Evolutionary conservation across 2,329 filamentous ascomycete genomes (phyloP), one percentile per base, ranked within the genome.

Genomic region (Claviceps sp.): DNA sequence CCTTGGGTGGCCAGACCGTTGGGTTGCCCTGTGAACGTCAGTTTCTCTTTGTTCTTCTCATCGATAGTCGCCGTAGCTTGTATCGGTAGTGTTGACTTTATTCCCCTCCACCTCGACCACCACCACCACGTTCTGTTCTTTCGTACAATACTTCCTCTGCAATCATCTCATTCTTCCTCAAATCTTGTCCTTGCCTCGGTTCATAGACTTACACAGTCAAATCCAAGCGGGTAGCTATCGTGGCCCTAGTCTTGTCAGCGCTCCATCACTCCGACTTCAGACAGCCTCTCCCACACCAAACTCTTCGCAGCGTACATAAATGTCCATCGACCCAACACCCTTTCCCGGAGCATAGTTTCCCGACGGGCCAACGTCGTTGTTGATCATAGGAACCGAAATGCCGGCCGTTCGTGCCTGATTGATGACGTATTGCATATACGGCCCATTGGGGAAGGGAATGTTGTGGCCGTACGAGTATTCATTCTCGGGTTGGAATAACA

Each of bases 401-500:
- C 86, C 85, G 0, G 81, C 81, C 43, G 81, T 71, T 11, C 79
- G 73, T 19, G 80, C 78, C 61, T 88, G 84, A 37, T 88, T 73
- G 46, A 84, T 77, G 5, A 90, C 80, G 56, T 84, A 82, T 52
- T 80, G 73, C 65, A 90, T 80, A 62, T 90, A 93, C 0, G 75
- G 71, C 0, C 75, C 72, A 59, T 88, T 81, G 0, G 84, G 84
- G 57, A 84, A 87, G 0, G 67, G 64, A 3, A 76, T 68, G 2
- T 69, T 69, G 4, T 69, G 66, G 1, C 72, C 73, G 17, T 70
- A 66, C 1, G 77, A 81, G 61, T 91, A 90, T 64, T 93, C 88
- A 56, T 93, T 94, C 64, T 94, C 88, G 0, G 85, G 83, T 63
- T 94, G 88, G 43, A 85, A 76, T 1, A 91, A 69, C 54, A 94